A percentile compares a stretch with the other conserved stretches of the same genome.
phyloP scores from a whole-genome alignment of 2,329 filamentous ascomycete genomes.

The Venturiaceae sp. region DNA sequence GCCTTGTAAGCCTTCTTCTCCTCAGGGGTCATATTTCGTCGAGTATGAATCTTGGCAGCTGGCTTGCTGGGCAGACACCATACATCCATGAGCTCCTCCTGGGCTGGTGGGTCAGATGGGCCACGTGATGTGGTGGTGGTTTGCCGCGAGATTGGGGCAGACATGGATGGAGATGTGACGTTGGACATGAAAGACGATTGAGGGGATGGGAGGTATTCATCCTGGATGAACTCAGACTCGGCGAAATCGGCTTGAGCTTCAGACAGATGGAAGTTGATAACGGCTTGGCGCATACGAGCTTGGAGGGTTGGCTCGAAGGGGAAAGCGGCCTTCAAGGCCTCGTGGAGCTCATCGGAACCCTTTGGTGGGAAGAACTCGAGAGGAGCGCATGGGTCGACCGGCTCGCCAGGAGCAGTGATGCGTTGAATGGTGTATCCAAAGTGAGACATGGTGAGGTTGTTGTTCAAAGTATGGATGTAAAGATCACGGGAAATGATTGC shows the following conservation, averaged over 20 bases:
- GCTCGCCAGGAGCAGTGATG: neutral
- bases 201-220: constrained; percentile 9
- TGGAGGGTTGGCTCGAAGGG: constrained; percentile 24
- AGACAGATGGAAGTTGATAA: constrained; percentile 26
- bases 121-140: neutral
- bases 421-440: neutral
- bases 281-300: constrained; percentile 28
- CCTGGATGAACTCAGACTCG: neutral
- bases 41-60: constrained; percentile 6
- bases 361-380: constrained; percentile 7
- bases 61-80: constrained; percentile 9
- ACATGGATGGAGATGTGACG: neutral
- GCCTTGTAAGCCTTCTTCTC: constrained; percentile 11
- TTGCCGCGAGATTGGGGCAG: neutral
- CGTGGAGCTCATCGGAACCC: constrained; percentile 26
- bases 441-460: neutral
- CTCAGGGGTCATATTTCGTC: constrained; percentile 9
- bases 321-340: constrained; percentile 23
- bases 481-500: neutral
- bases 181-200: constrained; percentile 7
- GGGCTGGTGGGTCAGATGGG: neutral
- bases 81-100: constrained; percentile 8
- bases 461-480: neutral
- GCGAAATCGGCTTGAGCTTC: constrained; percentile 19
- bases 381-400: neutral